phyloP scores from a whole-genome alignment of 164 flowering plant genomes.

The Vitis cinerea region DNA sequence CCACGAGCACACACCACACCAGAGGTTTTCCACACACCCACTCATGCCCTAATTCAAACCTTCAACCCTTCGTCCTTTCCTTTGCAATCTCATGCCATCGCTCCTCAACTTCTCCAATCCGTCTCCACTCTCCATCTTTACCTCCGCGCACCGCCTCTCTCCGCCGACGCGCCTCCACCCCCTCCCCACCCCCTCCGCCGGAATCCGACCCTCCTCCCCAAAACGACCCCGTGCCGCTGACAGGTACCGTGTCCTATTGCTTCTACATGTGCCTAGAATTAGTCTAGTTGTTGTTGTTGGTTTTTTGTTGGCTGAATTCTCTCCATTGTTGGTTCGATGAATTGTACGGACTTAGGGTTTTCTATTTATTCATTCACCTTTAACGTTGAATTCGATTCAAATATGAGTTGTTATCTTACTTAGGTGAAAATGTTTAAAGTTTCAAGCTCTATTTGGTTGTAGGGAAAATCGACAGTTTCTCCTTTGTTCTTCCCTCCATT shows the following conservation, averaged over 20 bases:
- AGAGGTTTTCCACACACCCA: slow-evolving; percentile 3
- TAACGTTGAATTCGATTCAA: too few relatives aligned
- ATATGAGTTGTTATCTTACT: too few relatives aligned
- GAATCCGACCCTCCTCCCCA: slow-evolving; percentile 22
- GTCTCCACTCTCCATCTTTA: slow-evolving; percentile 19
- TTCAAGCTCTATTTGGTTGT: too few relatives aligned
- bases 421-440: too few relatives aligned
- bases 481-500: too few relatives aligned
- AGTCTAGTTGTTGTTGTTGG: not conserved
- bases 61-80: slow-evolving; percentile 1
- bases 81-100: slow-evolving; percentile 1
- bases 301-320: not conserved
- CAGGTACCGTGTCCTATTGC: not conserved
- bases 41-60: not conserved
- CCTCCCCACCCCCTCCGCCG: slow-evolving; percentile 26
- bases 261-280: not conserved
- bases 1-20: not conserved
- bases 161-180: slow-evolving; percentile 20
- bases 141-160: slow-evolving; percentile 3
- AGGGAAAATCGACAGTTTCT: too few relatives aligned
- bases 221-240: not conserved
- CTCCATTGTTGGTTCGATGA: too few relatives aligned
- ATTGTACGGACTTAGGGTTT: too few relatives aligned
- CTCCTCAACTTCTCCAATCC: not conserved
- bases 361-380: too few relatives aligned